Base-by-base conservation (phyloP, 768 basidiomycete species). In the Mycena galopus region DNA sequence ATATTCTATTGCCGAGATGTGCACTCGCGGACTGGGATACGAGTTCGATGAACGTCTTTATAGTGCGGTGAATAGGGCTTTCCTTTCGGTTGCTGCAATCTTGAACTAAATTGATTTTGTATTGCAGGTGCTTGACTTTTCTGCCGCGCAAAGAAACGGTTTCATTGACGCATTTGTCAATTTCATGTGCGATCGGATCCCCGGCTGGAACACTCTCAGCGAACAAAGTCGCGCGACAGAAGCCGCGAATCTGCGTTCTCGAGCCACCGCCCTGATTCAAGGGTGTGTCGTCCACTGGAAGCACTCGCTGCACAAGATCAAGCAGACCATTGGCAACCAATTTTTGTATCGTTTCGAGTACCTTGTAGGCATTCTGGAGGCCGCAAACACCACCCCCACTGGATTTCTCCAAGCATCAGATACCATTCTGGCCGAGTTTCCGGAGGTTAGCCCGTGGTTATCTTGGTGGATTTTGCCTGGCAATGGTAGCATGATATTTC, bases 391-490 rank as follows among this genome's bases (percentile, higher is more conserved):
- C 17, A 60, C 57, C 1, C 11, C 42, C 6, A 62, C 30, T 2
- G 61, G 64, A 29, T 70, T 63, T 37, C 21, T 63, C 11, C 27
- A 70, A 37, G 61, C 69, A 0, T 53, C 59, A 2, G 69, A 32
- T 2, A 9, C 9, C 3, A 57, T 71, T 35, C 37, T 14, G 4
- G 29, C 30, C 8, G 69, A 71, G 23, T 71, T 64, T 25, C 61
- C 51, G 8, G 69, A 71, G 32, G 35, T 71, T 71, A n/a, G n/a
- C n/a, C n/a, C n/a, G n/a, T n/a, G n/a, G n/a, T n/a, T n/a, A n/a
- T n/a, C n/a, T n/a, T n/a, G 69, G 69, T 71, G 69, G 69, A 57
- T 65, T 47, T n/a, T 71, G 9, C 69, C 69, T 4, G 69, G 69
- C 1, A 71, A 71, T 32, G 62, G 62, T 23, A 27, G 39, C 16